A percentile compares a stretch with the other conserved stretches of the same genome.
Conservation (phyloP, 169 alveolate species). For the Eimeria tenella region DNA sequence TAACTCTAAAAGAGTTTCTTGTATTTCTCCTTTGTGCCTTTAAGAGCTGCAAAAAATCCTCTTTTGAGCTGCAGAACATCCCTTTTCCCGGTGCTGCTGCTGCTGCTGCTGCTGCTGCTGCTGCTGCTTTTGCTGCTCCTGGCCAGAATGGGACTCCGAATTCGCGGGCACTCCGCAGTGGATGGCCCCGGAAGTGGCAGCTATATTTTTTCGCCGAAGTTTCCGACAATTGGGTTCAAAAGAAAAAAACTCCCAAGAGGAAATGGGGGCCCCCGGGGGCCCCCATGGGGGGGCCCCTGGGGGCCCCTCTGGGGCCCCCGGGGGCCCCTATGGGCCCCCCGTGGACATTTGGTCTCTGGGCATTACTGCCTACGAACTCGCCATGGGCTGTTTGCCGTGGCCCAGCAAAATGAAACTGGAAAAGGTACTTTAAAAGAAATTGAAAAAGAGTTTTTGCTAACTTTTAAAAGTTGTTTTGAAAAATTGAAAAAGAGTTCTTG, state of each 20-base stretch:
- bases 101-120: not conserved
- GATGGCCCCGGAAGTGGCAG: constrained; percentile 96
- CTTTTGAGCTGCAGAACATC: not conserved
- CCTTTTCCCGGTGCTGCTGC: not conserved
- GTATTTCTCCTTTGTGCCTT: not conserved
- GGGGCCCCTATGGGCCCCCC: constrained; percentile 57
- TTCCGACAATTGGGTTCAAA: too few species aligned
- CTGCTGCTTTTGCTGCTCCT: not conserved
- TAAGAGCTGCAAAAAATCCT: not conserved
- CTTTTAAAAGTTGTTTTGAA: too few species aligned
- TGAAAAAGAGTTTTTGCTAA: not conserved
- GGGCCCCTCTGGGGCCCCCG: not conserved
- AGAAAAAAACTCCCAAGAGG: not conserved
- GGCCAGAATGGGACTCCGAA: constrained; percentile 50
- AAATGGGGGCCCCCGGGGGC: too few species aligned
- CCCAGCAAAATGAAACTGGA: constrained; percentile 79
- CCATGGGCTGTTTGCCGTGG: constrained; percentile 95
- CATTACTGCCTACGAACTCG: constrained; percentile 93
- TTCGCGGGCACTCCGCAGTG: constrained; percentile 96
- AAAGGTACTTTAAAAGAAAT: constrained; percentile 4
- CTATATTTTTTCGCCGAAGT: constrained; percentile 15
- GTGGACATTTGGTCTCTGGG: constrained; percentile 95
- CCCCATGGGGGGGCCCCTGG: too few species aligned
- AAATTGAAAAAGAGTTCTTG: too few species aligned
- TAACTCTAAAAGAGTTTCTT: not conserved